Base-by-base conservation (phyloP, 805 yeast species). In the Ogataea pignaliae region DNA sequence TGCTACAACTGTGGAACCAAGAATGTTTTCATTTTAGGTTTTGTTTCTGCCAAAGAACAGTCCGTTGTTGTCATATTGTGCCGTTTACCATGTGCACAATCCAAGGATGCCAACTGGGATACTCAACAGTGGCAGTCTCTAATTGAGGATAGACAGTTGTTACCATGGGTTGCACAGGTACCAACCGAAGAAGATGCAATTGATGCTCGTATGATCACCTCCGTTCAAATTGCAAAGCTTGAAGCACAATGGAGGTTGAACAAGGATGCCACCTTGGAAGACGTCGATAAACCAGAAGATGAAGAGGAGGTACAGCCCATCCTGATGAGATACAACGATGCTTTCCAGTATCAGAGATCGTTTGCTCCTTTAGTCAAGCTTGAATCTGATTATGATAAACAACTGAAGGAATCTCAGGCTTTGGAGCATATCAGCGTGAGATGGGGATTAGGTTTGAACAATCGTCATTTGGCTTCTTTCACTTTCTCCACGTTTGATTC, bases 1-100 rank as follows among this genome's bases (percentile, higher is more conserved):
- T 90, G 97, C 67, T 90, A 89, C 66, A 83, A 82, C 57, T 90
- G 97, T 69, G 96, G 96, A 29, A 78, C 76, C 58, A 79, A 72
- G 47, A 90, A 90, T 55, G 85, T 81, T 2, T 90, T 90, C 54
- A 71, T 83, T 21, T 68, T 90, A 33, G 97, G 97, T 0, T 88
- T 83, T 63, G 93, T 90, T 13, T 76, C 89, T 21, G 96, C 97
- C 3, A 87, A 86, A 57, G 77, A 82, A 46, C 95, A 88, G 52
- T 81, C 89, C 4, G 89, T 88, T 33, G 90, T 90, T 46, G 96
- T 90, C 4, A 75, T 89, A 36, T 64, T 90, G 39, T 90, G 97
- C 65, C 79, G 97, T 44, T 70, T 87, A 43, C 97, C 97, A 1
- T 90, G 97, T 64, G 83, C 95, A 1, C 89, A 82, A 57, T 63